Evolutionary conservation across 805 yeast genomes (phyloP).

Genomic region (Candida rishiriensis): DNA sequence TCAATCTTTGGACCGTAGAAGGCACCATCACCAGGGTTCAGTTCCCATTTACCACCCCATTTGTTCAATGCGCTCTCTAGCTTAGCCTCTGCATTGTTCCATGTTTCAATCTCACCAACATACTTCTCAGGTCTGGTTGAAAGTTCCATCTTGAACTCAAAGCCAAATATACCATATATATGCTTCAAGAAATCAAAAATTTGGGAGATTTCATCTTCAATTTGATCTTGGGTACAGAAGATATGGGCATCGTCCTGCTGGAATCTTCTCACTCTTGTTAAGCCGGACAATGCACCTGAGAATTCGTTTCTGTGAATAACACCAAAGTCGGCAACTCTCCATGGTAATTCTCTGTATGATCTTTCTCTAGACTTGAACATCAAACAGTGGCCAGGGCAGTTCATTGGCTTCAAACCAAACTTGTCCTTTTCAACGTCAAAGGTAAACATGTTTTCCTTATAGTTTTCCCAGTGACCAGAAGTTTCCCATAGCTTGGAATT

Average conservation of each 20-base stretch:
- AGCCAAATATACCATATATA: conserved; percentile 88
- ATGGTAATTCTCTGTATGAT: conserved; percentile 94
- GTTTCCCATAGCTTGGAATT: conserved; percentile 96
- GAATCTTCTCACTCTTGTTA: conserved; percentile 97
- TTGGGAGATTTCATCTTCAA: conserved; percentile 76
- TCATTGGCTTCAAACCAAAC: conserved; percentile 93
- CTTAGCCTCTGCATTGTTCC: conserved; percentile 88
- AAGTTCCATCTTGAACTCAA: conserved; percentile 93
- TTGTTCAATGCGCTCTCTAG: conserved; percentile 76
- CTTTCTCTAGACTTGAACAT: conserved; percentile 90
- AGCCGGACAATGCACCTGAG: conserved; percentile 89
- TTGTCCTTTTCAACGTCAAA: conserved; percentile 96
- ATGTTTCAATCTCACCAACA: conserved; percentile 90
- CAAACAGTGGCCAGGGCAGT: conserved; percentile 90
- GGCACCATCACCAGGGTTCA: conserved; percentile 97
- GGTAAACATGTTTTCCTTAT: conserved; percentile 95
- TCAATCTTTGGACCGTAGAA: conserved; percentile 96
- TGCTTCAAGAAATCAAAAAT: conserved; percentile 81
- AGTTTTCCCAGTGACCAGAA: conserved; percentile 85
- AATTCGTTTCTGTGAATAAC: conserved; percentile 96
- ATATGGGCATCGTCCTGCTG: conserved; percentile 99
- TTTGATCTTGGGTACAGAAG: conserved; percentile 91
- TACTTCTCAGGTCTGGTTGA: conserved; percentile 96
- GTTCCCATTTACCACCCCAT: conserved; percentile 89
- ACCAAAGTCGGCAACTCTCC: conserved; percentile 98